Base-by-base conservation (phyloP, 768 basidiomycete species). In the Steccherinum ochraceum region DNA sequence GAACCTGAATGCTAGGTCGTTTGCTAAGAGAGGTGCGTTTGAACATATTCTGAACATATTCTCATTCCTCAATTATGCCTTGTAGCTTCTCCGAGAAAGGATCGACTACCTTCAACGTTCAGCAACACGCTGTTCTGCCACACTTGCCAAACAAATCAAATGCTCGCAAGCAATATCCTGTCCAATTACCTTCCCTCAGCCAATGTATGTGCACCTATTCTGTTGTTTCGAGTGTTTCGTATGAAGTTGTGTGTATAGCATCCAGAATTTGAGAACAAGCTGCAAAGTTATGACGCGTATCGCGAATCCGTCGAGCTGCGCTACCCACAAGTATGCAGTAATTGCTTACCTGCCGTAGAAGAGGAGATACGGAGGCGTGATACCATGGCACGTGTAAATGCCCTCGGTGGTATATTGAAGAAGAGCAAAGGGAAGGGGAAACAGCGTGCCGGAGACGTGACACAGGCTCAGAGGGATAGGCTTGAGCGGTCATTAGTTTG, bases 71-170 rank as follows among this genome's bases (percentile, higher is more conserved):
- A 24, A n/a, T 11, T 12, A 5, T 4, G 43, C 13, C 19, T 2
- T 19, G 40, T 26, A 90, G 88, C 79, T 4, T 85, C 84, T 18
- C 82, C 79, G 3, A 80, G 79, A 58, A 86, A 79, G 60, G 80
- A 88, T 62, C 77, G 80, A 20, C 67, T 92, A 21, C 87, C 83
- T 1, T 77, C 80, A 19, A 63, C 73, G 50, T 86, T 84, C 52
- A 58, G 77, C 40, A 74, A 72, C 23, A 73, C 78, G 1, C 77
- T 80, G 5, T 94, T 95, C 70, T 97, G 93, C 67, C 83, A 86
- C 58, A 81, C 80, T 5, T 96, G 94, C 65, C 84, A 86, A 58
- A 89, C 90, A n/a, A 97, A 97, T 67, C 93, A 96, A 61, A 85
- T 83, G 72, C 77, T 97, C 35, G 72, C 92, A 48, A 72, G 89